A percentile compares a stretch with the other conserved stretches of the same genome.
These are phyloP conservation scores for Mucor velutinosus DNA, from an alignment of 371 early-diverging fungal species.

Conservation along the genomic window DNA sequence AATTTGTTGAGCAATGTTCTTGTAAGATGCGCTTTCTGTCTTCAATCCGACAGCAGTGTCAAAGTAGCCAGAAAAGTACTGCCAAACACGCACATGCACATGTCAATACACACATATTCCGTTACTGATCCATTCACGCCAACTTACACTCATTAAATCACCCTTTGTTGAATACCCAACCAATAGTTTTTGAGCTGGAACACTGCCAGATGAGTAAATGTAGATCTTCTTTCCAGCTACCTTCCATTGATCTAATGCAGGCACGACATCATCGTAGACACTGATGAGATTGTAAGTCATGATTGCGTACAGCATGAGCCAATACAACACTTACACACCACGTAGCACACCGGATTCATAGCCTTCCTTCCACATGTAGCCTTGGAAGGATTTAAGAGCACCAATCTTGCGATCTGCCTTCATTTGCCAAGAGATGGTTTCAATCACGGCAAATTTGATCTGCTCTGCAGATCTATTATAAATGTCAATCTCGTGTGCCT, in stretches of 20 bases:
- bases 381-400: slow-evolving; percentile 91
- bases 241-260: slow-evolving; percentile 73
- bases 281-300: slow-evolving; percentile 27
- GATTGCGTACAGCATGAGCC: background rate
- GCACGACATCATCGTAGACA: slow-evolving; percentile 84
- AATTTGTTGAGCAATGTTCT: slow-evolving; percentile 72
- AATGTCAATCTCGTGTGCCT: background rate
- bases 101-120: background rate
- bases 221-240: slow-evolving; percentile 66
- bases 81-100: slow-evolving; percentile 1
- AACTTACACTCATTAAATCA: slow-evolving; percentile 67
- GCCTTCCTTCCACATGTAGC: slow-evolving; percentile 91
- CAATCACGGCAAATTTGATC: slow-evolving; percentile 61
- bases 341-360: slow-evolving; percentile 76
- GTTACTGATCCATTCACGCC: background rate
- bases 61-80: slow-evolving; percentile 85
- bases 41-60: slow-evolving; percentile 89
- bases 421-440: slow-evolving; percentile 86
- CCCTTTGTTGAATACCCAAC: slow-evolving; percentile 86
- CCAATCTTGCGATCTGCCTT: slow-evolving; percentile 81
- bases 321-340: slow-evolving; percentile 65
- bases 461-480: slow-evolving; percentile 44
- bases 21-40: slow-evolving; percentile 68
- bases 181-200: slow-evolving; percentile 89
- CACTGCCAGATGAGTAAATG: slow-evolving; percentile 94